Base-by-base conservation (phyloP, 1,284 basidiomycete genomes). In the Austroboletus niveus region DNA sequence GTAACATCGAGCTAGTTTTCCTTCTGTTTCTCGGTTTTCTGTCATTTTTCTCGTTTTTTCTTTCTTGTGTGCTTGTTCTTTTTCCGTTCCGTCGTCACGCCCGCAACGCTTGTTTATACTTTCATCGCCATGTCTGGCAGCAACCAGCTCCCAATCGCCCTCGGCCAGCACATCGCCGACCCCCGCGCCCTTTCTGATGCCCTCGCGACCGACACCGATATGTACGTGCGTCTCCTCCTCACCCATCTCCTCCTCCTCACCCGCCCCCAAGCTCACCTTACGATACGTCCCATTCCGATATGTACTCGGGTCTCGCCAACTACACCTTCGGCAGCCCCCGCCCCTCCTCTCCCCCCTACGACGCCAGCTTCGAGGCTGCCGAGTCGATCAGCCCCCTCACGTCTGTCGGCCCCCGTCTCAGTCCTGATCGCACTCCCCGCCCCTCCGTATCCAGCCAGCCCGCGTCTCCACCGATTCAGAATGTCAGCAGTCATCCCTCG, bases 361-460 rank as follows among this genome's bases (percentile, higher is more conserved):
- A 64, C 57, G 43, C 49, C 10, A 22, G 9, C 29, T 22, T 52
- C 12, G 67, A 65, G 5, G 17, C 45, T 15, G 5, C 53, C 30
- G 57, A 59, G 24, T 40, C 42, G 35, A 56, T 71, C 66, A 69
- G 66, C 11, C 69, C 69, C 1, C 63, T 68, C 53, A 57, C 58
- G 1, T 51, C 63, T n/a, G 27, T 51, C 24, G 11, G 49, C 11
- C 62, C 38, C n/a, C 60, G 43, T 7, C 15, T 52, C 42, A 68
- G 60, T 38, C 58, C 72, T 35, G 79, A 82, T 62, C 74, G 75
- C 41, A 83, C 80, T 1, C 81, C 80, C 22, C 75, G 81, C 41
- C 79, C 79, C 3, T 81, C 80, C 30, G 71, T 82, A 42, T 71
- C 73, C 38, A 62, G 60, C n/a, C 63, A 69, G 8, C 17, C 53